Conservation (phyloP, 176 grass and related monocot species). For the Musa acuminata region DNA sequence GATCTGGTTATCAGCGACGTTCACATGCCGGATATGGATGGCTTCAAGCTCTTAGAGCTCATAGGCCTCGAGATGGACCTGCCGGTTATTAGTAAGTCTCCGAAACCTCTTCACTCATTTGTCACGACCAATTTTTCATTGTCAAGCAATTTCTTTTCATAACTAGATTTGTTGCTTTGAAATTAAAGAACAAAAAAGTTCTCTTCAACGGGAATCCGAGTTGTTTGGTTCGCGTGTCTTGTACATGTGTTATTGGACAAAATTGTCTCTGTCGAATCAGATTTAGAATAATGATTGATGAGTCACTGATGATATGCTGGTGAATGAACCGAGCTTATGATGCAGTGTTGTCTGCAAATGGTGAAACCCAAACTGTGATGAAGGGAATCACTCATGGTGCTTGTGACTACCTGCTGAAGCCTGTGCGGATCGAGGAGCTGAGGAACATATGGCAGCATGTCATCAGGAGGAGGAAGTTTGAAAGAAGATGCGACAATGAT, state of each 20-base stretch:
- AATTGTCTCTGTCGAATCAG: neutral
- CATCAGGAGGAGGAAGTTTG: constrained; percentile 11
- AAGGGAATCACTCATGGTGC: constrained; percentile 48
- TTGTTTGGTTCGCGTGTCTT: neutral
- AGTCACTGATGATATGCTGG: neutral
- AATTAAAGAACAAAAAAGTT: neutral
- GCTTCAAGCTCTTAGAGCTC: constrained; percentile 58
- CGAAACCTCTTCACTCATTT: neutral
- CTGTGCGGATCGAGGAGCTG: constrained; percentile 30
- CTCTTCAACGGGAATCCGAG: neutral
- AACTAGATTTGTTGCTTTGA: too few relatives aligned
- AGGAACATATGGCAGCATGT: constrained; percentile 60
- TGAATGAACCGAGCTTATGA: neutral
- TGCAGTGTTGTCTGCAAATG: constrained; percentile 56
- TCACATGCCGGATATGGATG: constrained; percentile 55
- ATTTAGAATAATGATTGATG: neutral
- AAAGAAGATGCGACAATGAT: neutral
- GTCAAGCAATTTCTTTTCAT: neutral
- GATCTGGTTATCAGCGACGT: constrained; percentile 90
- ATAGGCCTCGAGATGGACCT: constrained; percentile 72
- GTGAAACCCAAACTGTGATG: constrained; percentile 28
- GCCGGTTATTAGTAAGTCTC: constrained; percentile 68
- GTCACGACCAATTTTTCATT: neutral
- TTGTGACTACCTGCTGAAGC: constrained; percentile 54
- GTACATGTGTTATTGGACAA: neutral